A percentile compares a stretch with the other conserved stretches of the same genome.
Evolutionary conservation across 2,329 filamentous ascomycete genomes (phyloP).

Genomic region (Arthrobotrys sinensis): DNA sequence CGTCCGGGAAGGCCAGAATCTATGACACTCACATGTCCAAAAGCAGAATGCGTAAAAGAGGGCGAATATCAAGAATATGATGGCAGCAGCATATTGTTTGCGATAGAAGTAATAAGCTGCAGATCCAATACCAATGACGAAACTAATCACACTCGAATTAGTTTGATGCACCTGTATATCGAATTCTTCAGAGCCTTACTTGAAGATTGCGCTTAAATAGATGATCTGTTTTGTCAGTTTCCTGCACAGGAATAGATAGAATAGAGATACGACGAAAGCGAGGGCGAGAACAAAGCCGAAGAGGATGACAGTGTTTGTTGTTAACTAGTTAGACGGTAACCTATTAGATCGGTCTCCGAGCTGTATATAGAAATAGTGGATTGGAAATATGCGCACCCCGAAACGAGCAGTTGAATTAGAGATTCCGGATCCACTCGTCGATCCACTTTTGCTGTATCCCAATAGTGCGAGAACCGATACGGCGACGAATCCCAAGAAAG

Average conservation of each 20-base stretch:
- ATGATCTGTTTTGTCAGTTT: conserved; percentile 90
- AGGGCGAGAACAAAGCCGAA: conserved; percentile 84
- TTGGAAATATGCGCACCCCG: conserved; percentile 32
- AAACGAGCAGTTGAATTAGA: conserved; percentile 47
- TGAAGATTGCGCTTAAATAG: conserved; percentile 90
- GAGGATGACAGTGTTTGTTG: conserved; percentile 87
- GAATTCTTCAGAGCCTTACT: conserved; percentile 67
- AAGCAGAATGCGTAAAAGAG: conserved; percentile 86
- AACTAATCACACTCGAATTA: conserved; percentile 66
- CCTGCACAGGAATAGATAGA: conserved; percentile 82
- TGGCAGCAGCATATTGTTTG: conserved; percentile 85
- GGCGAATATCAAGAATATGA: conserved; percentile 88
- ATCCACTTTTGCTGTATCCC: conserved; percentile 74
- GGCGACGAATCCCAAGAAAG: conserved; percentile 80
- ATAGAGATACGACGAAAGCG: conserved; percentile 81
- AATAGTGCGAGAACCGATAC: conserved; percentile 83
- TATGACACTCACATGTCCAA: conserved; percentile 75
- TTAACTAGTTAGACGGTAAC: conserved; percentile 33
- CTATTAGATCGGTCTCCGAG: background rate
- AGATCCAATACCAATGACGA: conserved; percentile 85
- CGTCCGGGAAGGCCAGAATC: background rate
- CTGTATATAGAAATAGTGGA: background rate
- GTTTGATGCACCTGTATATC: background rate
- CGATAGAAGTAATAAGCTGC: conserved; percentile 76
- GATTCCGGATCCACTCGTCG: conserved; percentile 48